Evolutionary conservation across 768 basidiomycete genomes (phyloP).

Genomic region (Mycena metata): DNA sequence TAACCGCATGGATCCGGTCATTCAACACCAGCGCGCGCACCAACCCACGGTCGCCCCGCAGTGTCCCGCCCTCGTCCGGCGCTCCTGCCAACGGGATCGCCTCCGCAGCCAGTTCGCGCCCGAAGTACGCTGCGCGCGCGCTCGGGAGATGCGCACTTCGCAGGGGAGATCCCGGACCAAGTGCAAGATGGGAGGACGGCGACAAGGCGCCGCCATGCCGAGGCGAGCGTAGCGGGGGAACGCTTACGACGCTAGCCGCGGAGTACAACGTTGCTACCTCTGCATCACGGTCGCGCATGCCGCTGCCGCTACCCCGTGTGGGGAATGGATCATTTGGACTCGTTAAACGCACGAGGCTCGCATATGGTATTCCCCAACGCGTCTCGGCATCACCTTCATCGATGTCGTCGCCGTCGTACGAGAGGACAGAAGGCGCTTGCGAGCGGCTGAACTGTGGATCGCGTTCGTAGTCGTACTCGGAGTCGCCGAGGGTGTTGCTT

Average conservation of each 20-base stretch:
- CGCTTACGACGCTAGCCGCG: conserved; percentile 84
- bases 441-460: conserved; percentile 16
- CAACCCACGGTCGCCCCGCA: conserved; percentile 84
- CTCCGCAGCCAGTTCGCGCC: conserved; percentile 85
- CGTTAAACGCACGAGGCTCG: conserved; percentile 75
- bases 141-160: conserved; percentile 49
- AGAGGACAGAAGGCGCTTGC: conserved; percentile 38
- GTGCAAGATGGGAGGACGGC: conserved; percentile 47
- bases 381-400: conserved; percentile 40
- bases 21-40: conserved; percentile 87
- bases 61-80: conserved; percentile 72
- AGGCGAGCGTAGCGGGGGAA: conserved; percentile 58
- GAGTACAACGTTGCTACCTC: conserved; percentile 91
- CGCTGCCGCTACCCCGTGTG: conserved; percentile 48
- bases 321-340: conserved; percentile 76
- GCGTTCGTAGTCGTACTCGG: conserved; percentile 20
- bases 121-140: conserved; percentile 66
- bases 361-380: conserved; percentile 72
- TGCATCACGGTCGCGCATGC: conserved; percentile 68
- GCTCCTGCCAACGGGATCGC: conserved; percentile 67
- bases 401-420: conserved; percentile 42
- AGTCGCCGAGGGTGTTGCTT: conserved; percentile 20
- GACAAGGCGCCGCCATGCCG: conserved; percentile 40
- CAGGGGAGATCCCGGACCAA: conserved; percentile 36
- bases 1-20: conserved; percentile 90